phyloP scores from a whole-genome alignment of 306 rosid genomes.

The Herpetospermum pedunculosum region DNA sequence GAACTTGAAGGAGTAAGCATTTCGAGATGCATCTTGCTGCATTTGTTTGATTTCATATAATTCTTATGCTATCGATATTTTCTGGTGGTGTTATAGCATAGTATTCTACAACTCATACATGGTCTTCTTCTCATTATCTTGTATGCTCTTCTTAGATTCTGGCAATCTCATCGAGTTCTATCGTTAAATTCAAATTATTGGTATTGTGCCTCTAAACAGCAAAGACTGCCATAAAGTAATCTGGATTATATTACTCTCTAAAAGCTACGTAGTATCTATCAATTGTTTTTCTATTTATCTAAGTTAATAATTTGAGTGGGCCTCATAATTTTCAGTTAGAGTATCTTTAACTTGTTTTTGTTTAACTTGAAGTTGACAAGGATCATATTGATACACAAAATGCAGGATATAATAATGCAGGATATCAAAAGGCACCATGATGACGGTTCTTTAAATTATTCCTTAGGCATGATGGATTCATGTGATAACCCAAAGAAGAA shows the following conservation, averaged over 20 bases:
- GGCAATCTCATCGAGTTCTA: neutral
- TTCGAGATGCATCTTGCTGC: slow-evolving; percentile 8
- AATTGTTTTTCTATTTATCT: neutral
- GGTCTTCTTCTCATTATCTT: neutral
- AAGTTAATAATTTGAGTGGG: neutral
- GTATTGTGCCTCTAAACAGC: neutral
- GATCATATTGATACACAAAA: slow-evolving; percentile 12
- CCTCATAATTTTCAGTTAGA: neutral
- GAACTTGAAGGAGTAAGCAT: slow-evolving; percentile 50
- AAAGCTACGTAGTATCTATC: neutral
- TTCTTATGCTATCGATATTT: neutral
- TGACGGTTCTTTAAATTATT: slow-evolving; percentile 28
- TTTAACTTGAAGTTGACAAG: neutral
- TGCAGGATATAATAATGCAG: slow-evolving; percentile 63
- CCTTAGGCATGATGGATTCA: slow-evolving; percentile 19
- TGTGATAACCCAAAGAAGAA: slow-evolving; percentile 27
- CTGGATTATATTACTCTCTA: neutral
- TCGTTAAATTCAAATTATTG: neutral
- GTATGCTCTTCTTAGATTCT: neutral
- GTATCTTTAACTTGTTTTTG: neutral
- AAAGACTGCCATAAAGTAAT: neutral
- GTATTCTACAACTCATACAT: neutral
- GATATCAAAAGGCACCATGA: slow-evolving; percentile 28
- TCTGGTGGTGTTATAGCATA: neutral
- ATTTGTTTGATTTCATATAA: neutral